Evolutionary conservation across 805 yeast species (phyloP).

Genomic region (Myxozyma mucilagina): DNA sequence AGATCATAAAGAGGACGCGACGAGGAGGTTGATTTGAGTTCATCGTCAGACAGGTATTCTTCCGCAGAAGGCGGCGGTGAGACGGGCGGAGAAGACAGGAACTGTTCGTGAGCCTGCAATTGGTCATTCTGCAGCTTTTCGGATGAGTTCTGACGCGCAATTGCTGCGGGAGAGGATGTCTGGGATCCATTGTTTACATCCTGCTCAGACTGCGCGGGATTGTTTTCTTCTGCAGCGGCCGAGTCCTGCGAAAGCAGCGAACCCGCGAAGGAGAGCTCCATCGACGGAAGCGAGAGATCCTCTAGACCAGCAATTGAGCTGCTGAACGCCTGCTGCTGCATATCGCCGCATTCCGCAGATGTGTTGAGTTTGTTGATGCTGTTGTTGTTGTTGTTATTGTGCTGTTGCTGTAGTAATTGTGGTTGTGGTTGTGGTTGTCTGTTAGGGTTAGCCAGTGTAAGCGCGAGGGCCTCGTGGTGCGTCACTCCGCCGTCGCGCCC

Average conservation of each 20-base stretch:
- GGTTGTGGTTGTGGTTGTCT: neutral
- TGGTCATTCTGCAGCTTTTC: neutral
- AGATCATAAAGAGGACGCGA: neutral
- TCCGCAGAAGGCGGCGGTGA: slow-evolving; percentile 23
- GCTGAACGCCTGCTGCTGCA: neutral
- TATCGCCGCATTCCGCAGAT: no score
- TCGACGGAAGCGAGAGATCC: slow-evolving; percentile 22
- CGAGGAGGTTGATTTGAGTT: neutral
- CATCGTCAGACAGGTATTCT: neutral
- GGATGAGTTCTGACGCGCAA: neutral
- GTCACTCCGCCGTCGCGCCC: neutral
- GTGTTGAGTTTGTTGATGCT: neutral
- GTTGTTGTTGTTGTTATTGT: neutral
- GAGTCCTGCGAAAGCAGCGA: slow-evolving; percentile 9
- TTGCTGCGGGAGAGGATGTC: neutral
- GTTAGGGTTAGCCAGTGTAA: neutral
- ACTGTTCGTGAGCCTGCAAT: slow-evolving; percentile 2
- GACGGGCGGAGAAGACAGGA: slow-evolving; percentile 9
- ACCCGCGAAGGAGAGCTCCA: slow-evolving; percentile 24
- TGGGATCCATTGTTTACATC: neutral
- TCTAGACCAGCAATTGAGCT: neutral
- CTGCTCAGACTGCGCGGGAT: neutral
- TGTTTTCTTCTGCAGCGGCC: neutral
- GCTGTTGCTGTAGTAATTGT: neutral
- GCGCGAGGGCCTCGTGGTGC: neutral